A percentile compares a stretch with the other conserved stretches of the same genome.
Evolutionary conservation across 2,329 filamentous ascomycete species (phyloP).

Genomic region (Capronia epimyces): DNA sequence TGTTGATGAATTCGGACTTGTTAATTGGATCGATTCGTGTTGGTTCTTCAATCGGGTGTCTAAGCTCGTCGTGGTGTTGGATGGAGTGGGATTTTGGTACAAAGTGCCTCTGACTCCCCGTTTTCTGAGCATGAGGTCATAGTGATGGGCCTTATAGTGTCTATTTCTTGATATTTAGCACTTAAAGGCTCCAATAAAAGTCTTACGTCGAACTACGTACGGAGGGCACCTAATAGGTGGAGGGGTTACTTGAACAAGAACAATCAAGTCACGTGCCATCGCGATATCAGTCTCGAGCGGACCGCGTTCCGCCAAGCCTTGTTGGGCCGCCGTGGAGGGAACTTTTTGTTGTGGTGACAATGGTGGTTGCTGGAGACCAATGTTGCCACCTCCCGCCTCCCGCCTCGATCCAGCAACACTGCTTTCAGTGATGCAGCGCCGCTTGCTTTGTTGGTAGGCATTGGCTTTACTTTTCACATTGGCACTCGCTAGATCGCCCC

Average conservation of each 20-base stretch:
- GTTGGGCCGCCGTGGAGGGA: not conserved
- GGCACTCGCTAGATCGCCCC: constrained; percentile 16
- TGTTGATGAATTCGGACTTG: not conserved
- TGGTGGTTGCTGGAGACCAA: not conserved
- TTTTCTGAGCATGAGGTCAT: too few species aligned
- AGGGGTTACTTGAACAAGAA: too few species aligned
- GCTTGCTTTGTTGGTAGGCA: not conserved
- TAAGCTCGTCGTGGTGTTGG: not conserved
- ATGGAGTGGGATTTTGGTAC: not conserved
- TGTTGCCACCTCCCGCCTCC: not conserved
- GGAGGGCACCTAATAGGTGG: too few species aligned
- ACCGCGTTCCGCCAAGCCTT: constrained; percentile 2
- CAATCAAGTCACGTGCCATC: constrained; percentile 2
- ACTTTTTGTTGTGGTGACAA: not conserved
- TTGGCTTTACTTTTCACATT: constrained; percentile 4
- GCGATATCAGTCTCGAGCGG: not conserved
- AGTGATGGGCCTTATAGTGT: too few species aligned
- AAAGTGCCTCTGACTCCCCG: too few species aligned
- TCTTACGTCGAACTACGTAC: too few species aligned
- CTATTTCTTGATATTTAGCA: too few species aligned
- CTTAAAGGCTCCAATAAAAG: too few species aligned
- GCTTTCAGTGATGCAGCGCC: not conserved
- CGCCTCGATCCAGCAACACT: not conserved
- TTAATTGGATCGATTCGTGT: not conserved
- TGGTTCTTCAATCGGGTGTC: not conserved